phyloP scores from a whole-genome alignment of 768 basidiomycete genomes.

The Pilatotrama ljubarskyi region DNA sequence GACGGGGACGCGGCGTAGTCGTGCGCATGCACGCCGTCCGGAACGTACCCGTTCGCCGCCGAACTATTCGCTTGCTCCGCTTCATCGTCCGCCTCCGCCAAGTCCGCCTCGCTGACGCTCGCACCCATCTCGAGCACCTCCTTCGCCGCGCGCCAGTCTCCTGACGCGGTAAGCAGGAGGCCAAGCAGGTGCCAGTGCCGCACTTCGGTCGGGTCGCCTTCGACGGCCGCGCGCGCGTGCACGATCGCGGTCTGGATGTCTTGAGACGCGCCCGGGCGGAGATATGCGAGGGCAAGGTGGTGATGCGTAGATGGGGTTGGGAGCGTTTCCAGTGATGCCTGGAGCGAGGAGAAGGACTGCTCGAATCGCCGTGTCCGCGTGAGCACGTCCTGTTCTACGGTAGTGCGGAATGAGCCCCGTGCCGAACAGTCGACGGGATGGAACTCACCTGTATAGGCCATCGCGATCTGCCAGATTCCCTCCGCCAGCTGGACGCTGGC shows the following conservation, averaged over 20 bases:
- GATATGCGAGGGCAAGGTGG: slow-evolving; percentile 77
- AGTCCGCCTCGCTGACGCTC: slow-evolving; percentile 50
- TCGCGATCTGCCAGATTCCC: slow-evolving; percentile 70
- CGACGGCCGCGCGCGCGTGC: slow-evolving; percentile 70
- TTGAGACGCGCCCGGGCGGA: slow-evolving; percentile 62
- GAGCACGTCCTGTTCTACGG: slow-evolving; percentile 62
- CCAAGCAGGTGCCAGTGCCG: slow-evolving; percentile 93
- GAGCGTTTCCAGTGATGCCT: slow-evolving; percentile 46
- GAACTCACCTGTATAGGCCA: slow-evolving; percentile 64
- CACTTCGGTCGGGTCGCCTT: slow-evolving; percentile 59
- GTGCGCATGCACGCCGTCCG: slow-evolving; percentile 10
- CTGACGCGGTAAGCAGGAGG: slow-evolving; percentile 72
- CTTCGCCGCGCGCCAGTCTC: slow-evolving; percentile 76
- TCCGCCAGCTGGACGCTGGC: slow-evolving; percentile 67
- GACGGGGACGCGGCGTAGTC: slow-evolving; percentile 6
- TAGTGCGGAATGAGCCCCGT: not conserved
- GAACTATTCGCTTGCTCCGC: not conserved
- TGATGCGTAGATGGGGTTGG: slow-evolving; percentile 65
- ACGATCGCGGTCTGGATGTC: slow-evolving; percentile 68
- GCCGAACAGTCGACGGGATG: not conserved
- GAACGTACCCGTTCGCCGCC: not conserved
- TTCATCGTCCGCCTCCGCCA: slow-evolving; percentile 31
- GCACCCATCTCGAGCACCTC: slow-evolving; percentile 81
- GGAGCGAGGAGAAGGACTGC: slow-evolving; percentile 53
- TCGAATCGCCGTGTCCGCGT: slow-evolving; percentile 60